A percentile compares a stretch with the other conserved stretches of the same genome.
These are phyloP conservation scores for Moricandia arvensis DNA, from an alignment of 345 rosid genomes.

Conservation along the genomic window DNA sequence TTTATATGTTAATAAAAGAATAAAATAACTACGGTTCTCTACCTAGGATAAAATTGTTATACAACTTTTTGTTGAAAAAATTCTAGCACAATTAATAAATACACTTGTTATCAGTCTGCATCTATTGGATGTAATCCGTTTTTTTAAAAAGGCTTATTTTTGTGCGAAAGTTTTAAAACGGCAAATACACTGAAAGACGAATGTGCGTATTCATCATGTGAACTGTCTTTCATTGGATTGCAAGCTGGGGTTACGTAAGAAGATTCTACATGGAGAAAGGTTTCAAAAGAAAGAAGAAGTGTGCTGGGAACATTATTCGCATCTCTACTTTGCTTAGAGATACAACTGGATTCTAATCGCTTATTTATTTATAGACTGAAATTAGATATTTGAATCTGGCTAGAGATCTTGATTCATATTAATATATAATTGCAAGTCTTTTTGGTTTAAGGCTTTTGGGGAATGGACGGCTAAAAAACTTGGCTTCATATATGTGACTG, in stretches of 20 bases:
- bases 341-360: slow-evolving; percentile 30
- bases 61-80: not conserved
- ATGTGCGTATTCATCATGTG: slow-evolving; percentile 10
- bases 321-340: slow-evolving; percentile 33
- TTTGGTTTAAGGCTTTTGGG: not conserved
- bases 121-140: not conserved
- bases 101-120: not conserved
- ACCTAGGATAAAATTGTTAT: not conserved
- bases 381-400: slow-evolving; percentile 15
- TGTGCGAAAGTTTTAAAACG: not conserved
- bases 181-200: not conserved
- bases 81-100: not conserved
- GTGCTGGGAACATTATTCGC: slow-evolving; percentile 20
- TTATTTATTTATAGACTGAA: not conserved
- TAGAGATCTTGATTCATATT: not conserved
- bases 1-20: not conserved
- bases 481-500: slow-evolving; percentile 34
- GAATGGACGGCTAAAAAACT: slow-evolving; percentile 32
- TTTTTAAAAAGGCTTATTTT: not conserved
- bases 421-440: slow-evolving; percentile 17
- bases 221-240: slow-evolving; percentile 29
- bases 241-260: slow-evolving; percentile 31
- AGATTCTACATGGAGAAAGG: slow-evolving; percentile 18
- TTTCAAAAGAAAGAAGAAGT: slow-evolving; percentile 10
- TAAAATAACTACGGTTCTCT: not conserved